These are phyloP conservation scores for Vitis labrusca DNA, from an alignment of 164 flowering plant species.

Conservation along the genomic window DNA sequence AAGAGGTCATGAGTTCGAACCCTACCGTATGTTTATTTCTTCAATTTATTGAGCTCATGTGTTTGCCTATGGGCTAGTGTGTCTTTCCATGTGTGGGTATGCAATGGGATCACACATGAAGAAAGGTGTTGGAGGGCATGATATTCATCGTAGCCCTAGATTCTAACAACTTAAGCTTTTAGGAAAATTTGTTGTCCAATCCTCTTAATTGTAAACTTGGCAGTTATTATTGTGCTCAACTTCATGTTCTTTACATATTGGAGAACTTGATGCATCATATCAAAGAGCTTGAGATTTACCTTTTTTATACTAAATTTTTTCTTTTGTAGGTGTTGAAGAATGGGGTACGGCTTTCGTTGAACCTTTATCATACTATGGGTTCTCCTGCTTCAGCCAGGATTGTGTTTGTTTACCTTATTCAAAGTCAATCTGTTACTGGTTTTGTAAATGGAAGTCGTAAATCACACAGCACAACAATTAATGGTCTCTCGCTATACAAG, in stretches of 20 bases:
- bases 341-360: conserved; percentile 67
- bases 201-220: background rate
- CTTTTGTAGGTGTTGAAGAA: conserved; percentile 59
- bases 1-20: no score
- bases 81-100: no score
- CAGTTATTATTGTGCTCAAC: background rate
- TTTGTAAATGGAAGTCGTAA: conserved; percentile 24
- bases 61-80: no score
- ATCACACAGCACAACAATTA: conserved; percentile 5
- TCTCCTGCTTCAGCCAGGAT: conserved; percentile 59
- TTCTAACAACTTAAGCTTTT: no score
- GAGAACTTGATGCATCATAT: background rate
- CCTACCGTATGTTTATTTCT: no score
- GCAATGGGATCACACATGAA: no score
- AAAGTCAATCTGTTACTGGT: conserved; percentile 17
- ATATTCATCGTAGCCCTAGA: no score
- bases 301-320: background rate
- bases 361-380: conserved; percentile 68
- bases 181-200: no score
- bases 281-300: background rate
- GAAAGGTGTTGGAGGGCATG: no score
- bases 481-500: conserved; percentile 21
- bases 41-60: no score
- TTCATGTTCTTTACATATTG: background rate
- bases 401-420: conserved; percentile 56